A percentile compares a stretch with the other conserved stretches of the same genome.
These are phyloP conservation scores for Pestalotiopsis sp. DNA, from an alignment of 2,329 filamentous ascomycete genomes.

Conservation along the genomic window DNA sequence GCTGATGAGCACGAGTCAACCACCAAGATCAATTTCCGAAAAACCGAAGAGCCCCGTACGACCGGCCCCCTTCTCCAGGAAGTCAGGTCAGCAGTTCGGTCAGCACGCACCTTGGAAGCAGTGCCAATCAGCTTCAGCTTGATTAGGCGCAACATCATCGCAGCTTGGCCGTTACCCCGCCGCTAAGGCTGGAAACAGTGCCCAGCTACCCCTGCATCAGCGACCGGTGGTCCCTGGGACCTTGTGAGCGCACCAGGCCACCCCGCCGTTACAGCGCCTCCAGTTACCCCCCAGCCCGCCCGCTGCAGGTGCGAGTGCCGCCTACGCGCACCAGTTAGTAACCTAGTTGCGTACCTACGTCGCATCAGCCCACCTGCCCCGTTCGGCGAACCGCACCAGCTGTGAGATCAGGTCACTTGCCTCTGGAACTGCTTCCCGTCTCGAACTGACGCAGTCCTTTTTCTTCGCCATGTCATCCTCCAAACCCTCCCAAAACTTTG, in stretches of 20 bases:
- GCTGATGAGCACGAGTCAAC: not conserved
- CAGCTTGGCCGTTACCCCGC: not conserved
- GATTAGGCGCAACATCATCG: not conserved
- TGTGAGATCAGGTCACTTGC: slow-evolving; percentile 4
- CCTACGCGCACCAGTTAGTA: not conserved
- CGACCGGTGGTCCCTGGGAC: not conserved
- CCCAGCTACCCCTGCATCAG: slow-evolving; percentile 1
- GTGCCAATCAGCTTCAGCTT: not conserved
- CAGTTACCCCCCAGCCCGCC: not conserved
- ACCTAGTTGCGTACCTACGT: not conserved
- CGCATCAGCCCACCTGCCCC: slow-evolving; percentile 10
- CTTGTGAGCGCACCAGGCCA: not conserved
- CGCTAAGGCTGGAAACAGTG: slow-evolving; percentile 4
- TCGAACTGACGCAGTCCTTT: not conserved
- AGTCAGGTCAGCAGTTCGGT: not conserved
- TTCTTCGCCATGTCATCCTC: slow-evolving; percentile 33
- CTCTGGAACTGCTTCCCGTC: not conserved
- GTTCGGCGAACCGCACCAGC: slow-evolving; percentile 4
- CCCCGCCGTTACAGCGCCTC: slow-evolving; percentile 2
- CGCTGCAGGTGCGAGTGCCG: not conserved
- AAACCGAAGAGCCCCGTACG: not conserved
- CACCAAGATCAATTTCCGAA: not conserved
- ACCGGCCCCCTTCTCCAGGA: not conserved
- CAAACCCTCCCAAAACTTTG: slow-evolving; percentile 27
- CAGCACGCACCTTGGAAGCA: no score